Evolutionary conservation across 2,329 filamentous ascomycete species (phyloP), one percentile per base, ranked within the genome.

Genomic region (Furcasterigmium furcatum): DNA sequence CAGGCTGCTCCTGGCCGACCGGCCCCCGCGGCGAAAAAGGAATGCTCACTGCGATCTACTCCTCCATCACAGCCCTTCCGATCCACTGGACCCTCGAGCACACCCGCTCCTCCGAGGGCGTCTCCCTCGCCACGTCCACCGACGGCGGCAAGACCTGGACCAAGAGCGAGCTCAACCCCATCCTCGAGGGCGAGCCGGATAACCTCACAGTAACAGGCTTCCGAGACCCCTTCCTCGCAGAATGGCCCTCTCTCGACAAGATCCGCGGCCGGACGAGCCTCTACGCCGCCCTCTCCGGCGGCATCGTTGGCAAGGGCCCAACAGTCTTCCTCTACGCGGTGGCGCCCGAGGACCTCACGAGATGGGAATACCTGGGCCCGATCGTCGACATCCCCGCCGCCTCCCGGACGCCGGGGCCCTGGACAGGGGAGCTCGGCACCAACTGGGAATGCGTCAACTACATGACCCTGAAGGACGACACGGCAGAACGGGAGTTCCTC

Each of bases 361-460:
- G 64, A 10, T 78, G 75, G 75, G 50, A 58, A 16, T 77, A 72
- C 34, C 38, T 73, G 6, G 71, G 72, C 2, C 62, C 64, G 4
- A 55, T 78, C 20, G 51, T 69, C 5, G 59, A 73, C 41, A 50
- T 73, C 5, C 65, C 64, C 0, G 51, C 66, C 9, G 69, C 69
- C 20, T 61, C 64, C 22, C 57, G 57, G 56, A 65, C 48, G 1
- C 50, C 53, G 0, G 70, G 70, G 1, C 58, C 61, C 39, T 78
- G 75, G 73, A 69, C 66, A 1, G 71, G 74, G 3, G 72, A 77
- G 38, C 61, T 74, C 10, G 75, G 74, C 0, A 60, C 68, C 9
- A 79, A 79, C 43, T 77, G 73, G 72, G 74, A 78, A 50, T 71
- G 71, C 9, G 67, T 64, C 19, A 76, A 73, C 50, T 66, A 76